A percentile compares a stretch with the other conserved stretches of the same genome.
These are phyloP conservation scores for Sugiyamaella chiloensis DNA, from an alignment of 805 yeast genomes.

Conservation along the genomic window DNA sequence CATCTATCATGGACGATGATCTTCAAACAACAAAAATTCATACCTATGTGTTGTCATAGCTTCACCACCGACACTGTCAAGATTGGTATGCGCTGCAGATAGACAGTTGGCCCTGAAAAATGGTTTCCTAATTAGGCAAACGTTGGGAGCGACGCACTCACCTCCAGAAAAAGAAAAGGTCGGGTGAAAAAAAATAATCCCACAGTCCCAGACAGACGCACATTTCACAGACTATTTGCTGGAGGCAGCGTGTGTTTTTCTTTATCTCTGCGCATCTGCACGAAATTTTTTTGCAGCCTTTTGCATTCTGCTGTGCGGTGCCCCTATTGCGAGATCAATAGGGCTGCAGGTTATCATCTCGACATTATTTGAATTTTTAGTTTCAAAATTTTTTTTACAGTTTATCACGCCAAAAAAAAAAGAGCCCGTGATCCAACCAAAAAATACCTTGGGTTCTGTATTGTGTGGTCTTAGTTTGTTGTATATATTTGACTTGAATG, in stretches of 20 bases:
- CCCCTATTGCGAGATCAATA: constrained; percentile 4
- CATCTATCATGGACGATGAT: no score
- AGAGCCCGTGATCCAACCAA: no score
- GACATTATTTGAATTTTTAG: no score
- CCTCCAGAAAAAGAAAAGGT: constrained; percentile 3
- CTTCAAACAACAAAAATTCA: no score
- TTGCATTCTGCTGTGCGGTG: background rate
- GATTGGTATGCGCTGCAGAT: no score
- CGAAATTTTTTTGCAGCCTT: background rate
- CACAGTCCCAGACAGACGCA: background rate
- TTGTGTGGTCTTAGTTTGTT: background rate
- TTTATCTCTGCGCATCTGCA: constrained; percentile 5
- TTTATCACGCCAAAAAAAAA: no score
- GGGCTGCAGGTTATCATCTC: background rate
- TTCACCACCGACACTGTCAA: no score
- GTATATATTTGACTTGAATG: background rate
- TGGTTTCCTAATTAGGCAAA: constrained; percentile 2
- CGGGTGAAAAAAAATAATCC: background rate
- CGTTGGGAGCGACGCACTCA: constrained; percentile 4
- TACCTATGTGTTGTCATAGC: no score
- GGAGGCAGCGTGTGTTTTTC: background rate
- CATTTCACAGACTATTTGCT: background rate
- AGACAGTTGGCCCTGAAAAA: background rate
- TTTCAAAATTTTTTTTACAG: background rate
- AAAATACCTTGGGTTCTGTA: no score